Evolutionary conservation across 495 filamentous ascomycete genomes (phyloP).

Genomic region (Annulohypoxylon nitens): DNA sequence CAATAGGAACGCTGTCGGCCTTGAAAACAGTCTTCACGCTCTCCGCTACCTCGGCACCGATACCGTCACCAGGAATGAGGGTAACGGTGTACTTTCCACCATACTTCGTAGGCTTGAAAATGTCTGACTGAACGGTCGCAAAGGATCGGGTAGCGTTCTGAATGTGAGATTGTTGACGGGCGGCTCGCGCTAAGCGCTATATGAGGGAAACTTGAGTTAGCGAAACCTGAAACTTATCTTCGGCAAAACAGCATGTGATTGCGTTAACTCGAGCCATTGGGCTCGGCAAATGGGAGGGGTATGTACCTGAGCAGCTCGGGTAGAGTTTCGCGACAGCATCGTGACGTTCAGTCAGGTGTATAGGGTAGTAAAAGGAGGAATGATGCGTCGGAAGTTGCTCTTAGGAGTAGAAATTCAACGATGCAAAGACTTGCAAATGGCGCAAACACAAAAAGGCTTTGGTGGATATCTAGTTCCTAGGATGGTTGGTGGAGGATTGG

Average conservation of each 20-base stretch:
- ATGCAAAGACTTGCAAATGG: slow-evolving; percentile 50
- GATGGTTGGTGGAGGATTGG: slow-evolving; percentile 19
- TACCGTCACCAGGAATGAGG: slow-evolving; percentile 97
- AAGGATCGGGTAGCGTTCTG: slow-evolving; percentile 63
- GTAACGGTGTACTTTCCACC: slow-evolving; percentile 99
- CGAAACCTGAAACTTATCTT: slow-evolving; percentile 18
- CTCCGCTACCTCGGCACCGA: slow-evolving; percentile 97
- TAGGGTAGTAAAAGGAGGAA: slow-evolving; percentile 27
- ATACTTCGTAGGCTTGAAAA: slow-evolving; percentile 99
- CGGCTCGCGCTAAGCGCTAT: slow-evolving; percentile 69
- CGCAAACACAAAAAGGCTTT: slow-evolving; percentile 47
- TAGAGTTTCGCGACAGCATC: slow-evolving; percentile 74
- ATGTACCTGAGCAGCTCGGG: slow-evolving; percentile 62
- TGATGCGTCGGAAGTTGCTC: slow-evolving; percentile 32
- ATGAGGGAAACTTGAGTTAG: slow-evolving; percentile 39
- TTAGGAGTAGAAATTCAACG: slow-evolving; percentile 25
- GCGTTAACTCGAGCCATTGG: slow-evolving; percentile 45
- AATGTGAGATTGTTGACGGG: slow-evolving; percentile 61
- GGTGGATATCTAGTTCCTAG: slow-evolving; percentile 35
- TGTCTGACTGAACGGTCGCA: slow-evolving; percentile 85
- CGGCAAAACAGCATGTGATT: slow-evolving; percentile 50
- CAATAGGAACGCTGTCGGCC: slow-evolving; percentile 97
- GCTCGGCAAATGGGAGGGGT: slow-evolving; percentile 17
- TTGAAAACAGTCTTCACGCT: slow-evolving; percentile 99
- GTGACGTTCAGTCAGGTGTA: slow-evolving; percentile 18